A percentile compares a stretch with the other conserved stretches of the same genome.
These are phyloP conservation scores for Neurospora tetrasperma DNA, from an alignment of 495 filamentous ascomycete species.

Conservation along the genomic window DNA sequence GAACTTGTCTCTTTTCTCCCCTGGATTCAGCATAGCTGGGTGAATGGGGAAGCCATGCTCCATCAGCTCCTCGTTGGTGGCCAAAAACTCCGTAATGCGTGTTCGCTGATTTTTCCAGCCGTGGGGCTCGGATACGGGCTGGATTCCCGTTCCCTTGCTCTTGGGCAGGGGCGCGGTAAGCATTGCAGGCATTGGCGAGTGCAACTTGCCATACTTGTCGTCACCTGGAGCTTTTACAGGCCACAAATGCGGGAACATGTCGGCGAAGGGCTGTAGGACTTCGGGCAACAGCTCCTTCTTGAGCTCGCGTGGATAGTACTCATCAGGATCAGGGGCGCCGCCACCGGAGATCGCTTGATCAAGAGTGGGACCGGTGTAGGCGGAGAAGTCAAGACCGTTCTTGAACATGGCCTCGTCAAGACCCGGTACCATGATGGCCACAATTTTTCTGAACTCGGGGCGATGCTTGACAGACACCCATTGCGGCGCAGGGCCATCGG, in stretches of 20 bases:
- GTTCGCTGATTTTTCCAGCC: conserved; percentile 60
- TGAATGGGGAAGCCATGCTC: conserved; percentile 77
- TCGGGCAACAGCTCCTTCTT: conserved; percentile 47
- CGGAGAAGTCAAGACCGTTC: conserved; percentile 45
- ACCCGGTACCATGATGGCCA: conserved; percentile 89
- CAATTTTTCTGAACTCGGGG: conserved; percentile 66
- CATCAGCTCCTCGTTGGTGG: conserved; percentile 57
- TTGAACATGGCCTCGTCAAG: conserved; percentile 86
- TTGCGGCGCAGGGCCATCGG: conserved; percentile 72
- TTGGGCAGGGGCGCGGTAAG: conserved; percentile 56
- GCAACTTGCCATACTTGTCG: conserved; percentile 62
- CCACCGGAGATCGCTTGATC: conserved; percentile 25
- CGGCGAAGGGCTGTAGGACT: conserved; percentile 58
- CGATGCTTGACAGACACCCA: conserved; percentile 79
- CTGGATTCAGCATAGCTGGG: conserved; percentile 48
- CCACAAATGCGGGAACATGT: conserved; percentile 82
- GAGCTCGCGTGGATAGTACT: conserved; percentile 65
- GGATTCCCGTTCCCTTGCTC: conserved; percentile 49
- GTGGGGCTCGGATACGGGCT: conserved; percentile 46
- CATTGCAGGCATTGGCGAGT: conserved; percentile 74
- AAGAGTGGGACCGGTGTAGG: conserved; percentile 24
- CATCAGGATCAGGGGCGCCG: conserved; percentile 40
- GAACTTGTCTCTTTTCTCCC: conserved; percentile 33
- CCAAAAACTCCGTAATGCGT: conserved; percentile 65
- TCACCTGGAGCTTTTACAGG: conserved; percentile 80